Evolutionary conservation across 2,329 filamentous ascomycete species (phyloP).

Genomic region (Epichloe glyceriae): DNA sequence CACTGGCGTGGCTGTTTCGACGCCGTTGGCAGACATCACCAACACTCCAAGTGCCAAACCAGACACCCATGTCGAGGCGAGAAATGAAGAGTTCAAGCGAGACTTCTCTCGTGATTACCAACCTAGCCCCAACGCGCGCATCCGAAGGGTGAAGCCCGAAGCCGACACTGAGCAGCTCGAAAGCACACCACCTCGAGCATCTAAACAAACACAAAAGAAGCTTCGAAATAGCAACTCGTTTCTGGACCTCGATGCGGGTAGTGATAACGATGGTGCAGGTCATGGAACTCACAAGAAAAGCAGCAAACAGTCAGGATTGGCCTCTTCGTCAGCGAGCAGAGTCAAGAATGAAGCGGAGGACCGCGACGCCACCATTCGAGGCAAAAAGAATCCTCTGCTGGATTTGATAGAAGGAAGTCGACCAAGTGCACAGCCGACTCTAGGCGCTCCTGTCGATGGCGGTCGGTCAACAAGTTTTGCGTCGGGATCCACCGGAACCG

Average conservation of each 20-base stretch:
- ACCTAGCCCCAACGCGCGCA: conserved; percentile 57
- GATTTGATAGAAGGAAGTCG: conserved; percentile 13
- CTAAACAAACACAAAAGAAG: conserved; percentile 17
- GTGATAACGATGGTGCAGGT: conserved; percentile 31
- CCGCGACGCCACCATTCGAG: conserved; percentile 17
- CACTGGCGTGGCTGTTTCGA: conserved; percentile 8
- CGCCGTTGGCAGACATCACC: conserved; percentile 14
- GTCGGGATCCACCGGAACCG: conserved; percentile 24
- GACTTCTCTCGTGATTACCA: conserved; percentile 68
- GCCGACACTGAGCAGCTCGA: conserved; percentile 18
- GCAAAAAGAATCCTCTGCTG: conserved; percentile 12
- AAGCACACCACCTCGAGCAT: conserved; percentile 22
- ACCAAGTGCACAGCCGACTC: conserved; percentile 16
- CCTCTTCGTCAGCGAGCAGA: background rate
- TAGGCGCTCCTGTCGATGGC: conserved; percentile 31
- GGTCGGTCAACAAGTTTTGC: conserved; percentile 21
- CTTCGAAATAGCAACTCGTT: conserved; percentile 32
- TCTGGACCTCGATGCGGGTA: conserved; percentile 33
- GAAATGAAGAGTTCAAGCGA: conserved; percentile 28
- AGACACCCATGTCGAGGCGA: conserved; percentile 16
- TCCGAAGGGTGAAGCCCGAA: conserved; percentile 46
- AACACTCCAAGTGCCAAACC: conserved; percentile 9
- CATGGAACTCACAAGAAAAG: conserved; percentile 4
- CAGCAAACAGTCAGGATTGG: background rate
- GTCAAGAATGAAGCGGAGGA: conserved; percentile 6